Evolutionary conservation across 805 yeast species (phyloP).

Genomic region (Candida montana): DNA sequence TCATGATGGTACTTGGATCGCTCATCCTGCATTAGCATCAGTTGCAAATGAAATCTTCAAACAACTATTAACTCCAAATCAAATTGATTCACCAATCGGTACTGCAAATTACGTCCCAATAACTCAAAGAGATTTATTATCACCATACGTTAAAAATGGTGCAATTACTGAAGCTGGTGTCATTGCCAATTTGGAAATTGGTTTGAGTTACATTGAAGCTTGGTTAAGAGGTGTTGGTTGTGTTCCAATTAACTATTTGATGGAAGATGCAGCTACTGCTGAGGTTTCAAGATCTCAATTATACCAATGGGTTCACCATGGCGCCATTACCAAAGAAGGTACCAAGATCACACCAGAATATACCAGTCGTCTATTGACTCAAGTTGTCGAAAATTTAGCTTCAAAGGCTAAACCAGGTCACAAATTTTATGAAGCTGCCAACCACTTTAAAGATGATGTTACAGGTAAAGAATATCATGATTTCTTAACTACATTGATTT

Average conservation of each 20-base stretch:
- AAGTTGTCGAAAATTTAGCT: slow-evolving; percentile 52
- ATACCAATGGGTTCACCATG: slow-evolving; percentile 80
- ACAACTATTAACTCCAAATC: slow-evolving; percentile 81
- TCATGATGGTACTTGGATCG: slow-evolving; percentile 88
- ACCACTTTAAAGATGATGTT: slow-evolving; percentile 67
- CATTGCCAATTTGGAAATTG: slow-evolving; percentile 66
- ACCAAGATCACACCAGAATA: slow-evolving; percentile 57
- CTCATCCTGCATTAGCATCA: slow-evolving; percentile 77
- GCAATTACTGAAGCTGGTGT: slow-evolving; percentile 67
- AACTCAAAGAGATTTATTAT: slow-evolving; percentile 49
- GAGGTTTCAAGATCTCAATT: slow-evolving; percentile 81
- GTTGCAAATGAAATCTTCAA: slow-evolving; percentile 69
- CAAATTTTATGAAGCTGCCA: slow-evolving; percentile 65
- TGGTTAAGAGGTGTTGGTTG: slow-evolving; percentile 84
- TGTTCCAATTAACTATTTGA: slow-evolving; percentile 77
- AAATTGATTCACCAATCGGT: slow-evolving; percentile 39
- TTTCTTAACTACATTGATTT: slow-evolving; percentile 70
- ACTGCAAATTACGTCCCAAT: slow-evolving; percentile 39
- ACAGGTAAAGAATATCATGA: slow-evolving; percentile 69
- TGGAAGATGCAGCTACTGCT: slow-evolving; percentile 91
- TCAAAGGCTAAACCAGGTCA: slow-evolving; percentile 49
- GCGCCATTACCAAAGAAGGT: slow-evolving; percentile 51
- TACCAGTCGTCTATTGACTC: slow-evolving; percentile 50
- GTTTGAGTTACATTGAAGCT: slow-evolving; percentile 76
- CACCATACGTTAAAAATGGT: slow-evolving; percentile 58